Conservation (phyloP, 1,139 yeast species). For the Suhomyces panamericanus region DNA sequence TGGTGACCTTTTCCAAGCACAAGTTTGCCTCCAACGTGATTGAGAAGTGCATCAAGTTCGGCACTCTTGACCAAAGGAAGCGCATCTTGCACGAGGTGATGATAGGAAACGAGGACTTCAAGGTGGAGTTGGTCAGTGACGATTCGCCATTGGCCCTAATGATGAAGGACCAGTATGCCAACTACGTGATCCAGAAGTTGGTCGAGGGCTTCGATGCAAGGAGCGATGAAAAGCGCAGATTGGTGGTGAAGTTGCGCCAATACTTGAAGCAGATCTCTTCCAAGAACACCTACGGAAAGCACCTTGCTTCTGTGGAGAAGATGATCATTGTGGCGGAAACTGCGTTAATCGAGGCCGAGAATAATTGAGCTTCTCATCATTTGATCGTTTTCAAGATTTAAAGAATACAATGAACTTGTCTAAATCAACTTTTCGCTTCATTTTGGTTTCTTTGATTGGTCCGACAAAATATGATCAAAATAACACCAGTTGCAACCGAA, state of each 20-base stretch:
- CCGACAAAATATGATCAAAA: no score
- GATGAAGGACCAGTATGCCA: slow-evolving; percentile 98
- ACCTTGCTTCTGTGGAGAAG: slow-evolving; percentile 83
- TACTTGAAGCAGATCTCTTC: slow-evolving; percentile 58
- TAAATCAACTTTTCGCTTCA: no score
- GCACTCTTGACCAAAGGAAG: slow-evolving; percentile 61
- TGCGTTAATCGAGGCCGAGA: slow-evolving; percentile 45
- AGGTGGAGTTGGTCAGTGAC: slow-evolving; percentile 44
- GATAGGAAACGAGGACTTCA: slow-evolving; percentile 45
- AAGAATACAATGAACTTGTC: no score
- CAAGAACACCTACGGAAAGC: slow-evolving; percentile 70
- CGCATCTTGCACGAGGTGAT: slow-evolving; percentile 64
- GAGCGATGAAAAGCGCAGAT: slow-evolving; percentile 61
- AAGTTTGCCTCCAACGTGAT: slow-evolving; percentile 98
- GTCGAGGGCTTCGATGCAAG: slow-evolving; percentile 72
- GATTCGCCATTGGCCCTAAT: slow-evolving; percentile 70
- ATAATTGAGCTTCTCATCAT: slow-evolving; percentile 8
- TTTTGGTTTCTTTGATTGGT: not conserved
- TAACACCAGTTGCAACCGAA: no score
- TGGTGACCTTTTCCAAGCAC: slow-evolving; percentile 84
- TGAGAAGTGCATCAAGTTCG: slow-evolving; percentile 85
- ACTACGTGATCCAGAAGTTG: slow-evolving; percentile 92
- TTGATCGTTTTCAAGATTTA: no score
- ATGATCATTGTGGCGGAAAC: slow-evolving; percentile 59
- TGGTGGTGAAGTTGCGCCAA: slow-evolving; percentile 62